Evolutionary conservation across 371 early-diverging fungal species (phyloP), one percentile per base, ranked within the genome.

Genomic region (Cokeromyces recurvatus): DNA sequence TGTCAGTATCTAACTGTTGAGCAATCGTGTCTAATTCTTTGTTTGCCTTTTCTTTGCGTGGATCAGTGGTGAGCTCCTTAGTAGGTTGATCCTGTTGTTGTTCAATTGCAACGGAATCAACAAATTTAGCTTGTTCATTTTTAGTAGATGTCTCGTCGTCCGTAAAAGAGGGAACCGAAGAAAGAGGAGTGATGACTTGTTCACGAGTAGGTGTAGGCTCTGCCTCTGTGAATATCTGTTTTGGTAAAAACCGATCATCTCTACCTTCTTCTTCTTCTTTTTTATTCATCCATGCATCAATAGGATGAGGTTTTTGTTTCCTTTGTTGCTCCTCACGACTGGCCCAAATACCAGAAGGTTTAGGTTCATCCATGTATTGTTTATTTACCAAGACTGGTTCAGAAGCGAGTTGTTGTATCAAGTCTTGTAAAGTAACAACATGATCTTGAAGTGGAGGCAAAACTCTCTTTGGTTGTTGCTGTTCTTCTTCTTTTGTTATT

Each of bases 121-220:
- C 56, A 35, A 55, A 47, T 37, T 50, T 49, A 2, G 4, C 10
- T 24, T 37, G 35, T 6, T 42, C 34, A 21, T 34, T 43, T 27
- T 48, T 31, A 25, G 23, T 20, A 5, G 5, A 20, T 2, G 32
- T 10, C 15, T 44, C 38, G 3, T 19, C 37, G 27, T 42, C 29
- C 5, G 29, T 29, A n/a, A n/a, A n/a, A n/a, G n/a, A n/a, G n/a
- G n/a, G n/a, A 11, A 29, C 11, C 8, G 11, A 5, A 8, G 5
- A 11, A 8, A 8, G 5, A 11, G 29, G 29, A 8, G 11, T 8
- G 11, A 29, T 8, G 29, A 29, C 29, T 5, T 11, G 8, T 29
- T 29, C 29, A 12, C 20, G 34, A 1, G 53, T 57, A 16, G 62
- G 57, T 10, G 62, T 62, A 6, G 62, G 57, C 10, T 57, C 62